Percentiles rank a stretch among this genome's conserved stretches.
These are phyloP conservation scores for Dryas alaskensis DNA, from an alignment of 306 rosid species.

Conservation along the genomic window DNA sequence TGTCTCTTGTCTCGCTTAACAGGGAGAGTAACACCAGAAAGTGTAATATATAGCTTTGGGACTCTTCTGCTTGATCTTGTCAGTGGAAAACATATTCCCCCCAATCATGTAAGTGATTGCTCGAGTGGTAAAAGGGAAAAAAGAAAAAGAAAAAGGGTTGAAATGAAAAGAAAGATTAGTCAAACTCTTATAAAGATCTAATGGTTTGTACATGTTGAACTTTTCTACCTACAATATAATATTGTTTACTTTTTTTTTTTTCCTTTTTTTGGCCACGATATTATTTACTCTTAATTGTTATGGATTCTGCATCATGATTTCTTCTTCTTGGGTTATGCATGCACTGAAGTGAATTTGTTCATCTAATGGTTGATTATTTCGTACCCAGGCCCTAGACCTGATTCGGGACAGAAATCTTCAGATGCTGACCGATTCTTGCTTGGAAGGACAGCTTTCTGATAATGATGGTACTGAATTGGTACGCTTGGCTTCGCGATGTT, in stretches of 20 bases:
- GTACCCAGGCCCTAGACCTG: slow-evolving; percentile 75
- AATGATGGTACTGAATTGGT: slow-evolving; percentile 75
- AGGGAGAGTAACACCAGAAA: slow-evolving; percentile 87
- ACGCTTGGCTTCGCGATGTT: slow-evolving; percentile 63
- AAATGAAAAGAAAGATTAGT: neutral
- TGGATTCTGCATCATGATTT: slow-evolving; percentile 11
- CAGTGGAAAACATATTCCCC: slow-evolving; percentile 84
- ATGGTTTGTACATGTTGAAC: neutral
- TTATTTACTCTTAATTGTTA: neutral
- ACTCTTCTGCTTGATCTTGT: slow-evolving; percentile 85
- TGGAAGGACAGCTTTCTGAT: slow-evolving; percentile 75
- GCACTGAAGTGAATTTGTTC: slow-evolving; percentile 6
- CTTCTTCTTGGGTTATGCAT: neutral
- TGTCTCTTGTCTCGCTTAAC: slow-evolving; percentile 14
- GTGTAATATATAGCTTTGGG: slow-evolving; percentile 80
- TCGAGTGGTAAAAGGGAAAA: neutral
- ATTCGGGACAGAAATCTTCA: slow-evolving; percentile 76
- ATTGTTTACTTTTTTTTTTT: too few species aligned
- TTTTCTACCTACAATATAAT: neutral
- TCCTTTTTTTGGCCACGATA: neutral
- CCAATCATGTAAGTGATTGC: slow-evolving; percentile 67
- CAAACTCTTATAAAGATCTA: neutral
- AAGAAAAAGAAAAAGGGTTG: neutral
- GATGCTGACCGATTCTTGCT: slow-evolving; percentile 82
- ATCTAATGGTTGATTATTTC: slow-evolving; percentile 24